Evolutionary conservation across 768 basidiomycete genomes (phyloP), one percentile per base, ranked within the genome.

Genomic region (Sistotremastrum suecicum): DNA sequence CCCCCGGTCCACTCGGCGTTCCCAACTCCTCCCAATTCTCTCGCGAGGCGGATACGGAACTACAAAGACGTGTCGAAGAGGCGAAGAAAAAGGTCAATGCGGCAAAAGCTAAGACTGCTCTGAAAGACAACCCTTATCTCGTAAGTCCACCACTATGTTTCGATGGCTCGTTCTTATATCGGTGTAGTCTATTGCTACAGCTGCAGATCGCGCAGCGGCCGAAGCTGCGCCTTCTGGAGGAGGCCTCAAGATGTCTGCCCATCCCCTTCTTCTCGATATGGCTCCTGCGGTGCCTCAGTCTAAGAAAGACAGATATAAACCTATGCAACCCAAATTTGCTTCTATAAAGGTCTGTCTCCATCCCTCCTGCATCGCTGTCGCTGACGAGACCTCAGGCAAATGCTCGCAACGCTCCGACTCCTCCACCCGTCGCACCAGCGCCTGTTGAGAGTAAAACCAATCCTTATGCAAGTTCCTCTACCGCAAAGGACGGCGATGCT

Each of bases 251-350:
- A 90, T 91, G 84, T 79, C 86, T 2, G 88, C 88, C 0, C 89
- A 92, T 59, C 89, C 89, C 2, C 66, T 91, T 28, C 62, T 94
- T 29, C 69, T 91, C 35, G 87, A 90, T 39, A 72, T 67, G 3
- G 73, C 80, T 0, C 67, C 74, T 5, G 56, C 65, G 3, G 65
- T 71, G 3, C 74, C 72, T 3, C 80, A 80, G 62, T 80, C 80
- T 30, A 86, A 85, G 64, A 89, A 92, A 61, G 88, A 95, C 61
- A 67, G 84, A 50, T 95, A 95, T 64, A 94, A 92, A 60, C 90
- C 94, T 11, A 97, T 99, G 92, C 91, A 92, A 51, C 95, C 95
- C 42, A 99, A 99, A 63, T 99, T 98, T 61, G 87, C 92, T 0
- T 88, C 89, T 3, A 91, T 94, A 62, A 90, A 83, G 68, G 87